Evolutionary conservation across 176 grass and related monocot species (phyloP).

Genomic region (Oryza glumipatula): DNA sequence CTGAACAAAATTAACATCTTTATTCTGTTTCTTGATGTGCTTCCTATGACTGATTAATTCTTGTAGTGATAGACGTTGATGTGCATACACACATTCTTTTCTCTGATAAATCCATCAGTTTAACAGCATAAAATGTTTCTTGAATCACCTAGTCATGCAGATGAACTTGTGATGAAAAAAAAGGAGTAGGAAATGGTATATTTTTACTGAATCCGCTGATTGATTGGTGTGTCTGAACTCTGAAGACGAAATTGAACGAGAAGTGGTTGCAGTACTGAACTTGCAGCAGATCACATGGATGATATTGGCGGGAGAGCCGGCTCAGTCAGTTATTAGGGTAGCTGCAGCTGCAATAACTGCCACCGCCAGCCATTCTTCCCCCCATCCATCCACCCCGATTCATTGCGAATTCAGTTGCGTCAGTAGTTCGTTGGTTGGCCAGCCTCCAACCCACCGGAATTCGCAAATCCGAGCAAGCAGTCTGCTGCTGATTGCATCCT

Average conservation of each 20-base stretch:
- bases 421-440: constrained; percentile 30
- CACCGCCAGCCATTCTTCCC: neutral
- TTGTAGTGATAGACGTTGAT: neutral
- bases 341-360: constrained; percentile 47
- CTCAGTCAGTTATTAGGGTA: neutral
- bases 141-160: too few species aligned
- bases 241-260: neutral
- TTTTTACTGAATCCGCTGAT: neutral
- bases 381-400: neutral
- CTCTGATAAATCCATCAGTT: neutral
- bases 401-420: constrained; percentile 18
- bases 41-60: neutral
- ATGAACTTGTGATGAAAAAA: neutral
- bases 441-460: neutral
- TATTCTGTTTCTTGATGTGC: constrained; percentile 1
- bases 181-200: neutral
- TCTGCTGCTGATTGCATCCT: neutral
- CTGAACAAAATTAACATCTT: neutral
- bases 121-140: neutral
- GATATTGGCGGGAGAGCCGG: neutral
- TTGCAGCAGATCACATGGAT: constrained; percentile 14
- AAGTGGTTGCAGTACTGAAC: neutral
- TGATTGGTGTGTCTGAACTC: neutral
- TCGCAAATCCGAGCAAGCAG: neutral
- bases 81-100: neutral